Base-by-base conservation (phyloP, 805 yeast genomes). In the Yarrowia divulgata region DNA sequence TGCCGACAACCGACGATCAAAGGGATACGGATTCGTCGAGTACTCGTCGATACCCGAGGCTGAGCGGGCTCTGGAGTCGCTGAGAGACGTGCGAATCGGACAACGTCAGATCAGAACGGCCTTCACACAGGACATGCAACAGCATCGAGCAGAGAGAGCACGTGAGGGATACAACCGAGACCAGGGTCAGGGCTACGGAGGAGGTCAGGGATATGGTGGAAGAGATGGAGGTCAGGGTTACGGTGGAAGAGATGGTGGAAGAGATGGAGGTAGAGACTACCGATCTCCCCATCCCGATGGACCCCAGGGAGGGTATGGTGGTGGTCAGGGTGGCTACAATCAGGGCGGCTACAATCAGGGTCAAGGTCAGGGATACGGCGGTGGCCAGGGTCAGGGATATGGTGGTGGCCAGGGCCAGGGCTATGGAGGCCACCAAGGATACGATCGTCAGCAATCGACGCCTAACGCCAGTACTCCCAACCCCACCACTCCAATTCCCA, bases 11-110 rank as follows among this genome's bases (percentile, higher is more conserved):
- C 68, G 73, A 50, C 60, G 74, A 29, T 70, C 70, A 34, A 70
- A 70, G 34, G 76, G 76, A 9, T 74, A 72, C 54, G 75, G 71
- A 16, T 74, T 74, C 50, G 70, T 73, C 8, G 75, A 74, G 54
- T 74, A 73, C 68, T 57, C 69, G 18, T 57, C 52, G 50, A 42
- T 71, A 16, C 74, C 73, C 19, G 67, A 69, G 16, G 75, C 76
- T 8, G 49, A 49, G 1, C 40, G 57, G 5, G 76, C 75, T 1
- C 73, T 73, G 18, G 42, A 68, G 48, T 54, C 69, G 9, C 70
- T 74, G 40, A 58, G 71, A 54, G 70, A 72, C 19, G 37, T 71
- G 46, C 68, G 67, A 16, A 42, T 73, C 8, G 64, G 64, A 19
- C 71, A 71, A 12, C 69, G 76, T 3, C 71, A 46, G 34, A 69